Evolutionary conservation across 2,329 filamentous ascomycete genomes (phyloP).

Genomic region (Sarocladium strictum): DNA sequence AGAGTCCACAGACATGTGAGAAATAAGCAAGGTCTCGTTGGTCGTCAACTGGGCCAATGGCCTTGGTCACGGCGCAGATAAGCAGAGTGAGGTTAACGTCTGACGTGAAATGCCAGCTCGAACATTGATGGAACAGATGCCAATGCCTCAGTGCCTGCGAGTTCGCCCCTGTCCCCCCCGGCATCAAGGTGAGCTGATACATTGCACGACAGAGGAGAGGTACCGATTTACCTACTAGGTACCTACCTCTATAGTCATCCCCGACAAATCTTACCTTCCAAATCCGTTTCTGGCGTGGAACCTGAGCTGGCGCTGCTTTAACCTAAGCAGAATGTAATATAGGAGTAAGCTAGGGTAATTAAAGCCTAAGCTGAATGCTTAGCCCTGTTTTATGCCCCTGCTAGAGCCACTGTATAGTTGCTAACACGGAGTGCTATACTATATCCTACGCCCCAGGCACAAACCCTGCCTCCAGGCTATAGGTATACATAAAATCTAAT

Average conservation of each 20-base stretch:
- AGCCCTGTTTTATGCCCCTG: slow-evolving; percentile 1
- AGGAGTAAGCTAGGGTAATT: slow-evolving; percentile 5
- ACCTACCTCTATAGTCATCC: slow-evolving; percentile 10
- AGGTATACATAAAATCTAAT: not conserved
- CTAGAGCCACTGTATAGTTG: not conserved
- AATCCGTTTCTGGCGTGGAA: slow-evolving; percentile 10
- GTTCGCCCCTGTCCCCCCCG: too few species aligned
- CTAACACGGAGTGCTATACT: slow-evolving; percentile 6
- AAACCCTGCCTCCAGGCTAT: not conserved
- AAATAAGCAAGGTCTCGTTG: too few species aligned
- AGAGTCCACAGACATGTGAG: too few species aligned
- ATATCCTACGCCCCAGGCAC: not conserved
- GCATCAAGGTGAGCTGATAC: not conserved
- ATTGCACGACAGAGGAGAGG: not conserved
- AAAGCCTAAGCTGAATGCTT: slow-evolving; percentile 7
- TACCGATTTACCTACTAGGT: not conserved
- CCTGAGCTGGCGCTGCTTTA: slow-evolving; percentile 9
- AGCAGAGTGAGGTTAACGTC: too few species aligned
- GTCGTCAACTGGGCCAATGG: too few species aligned
- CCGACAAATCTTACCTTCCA: slow-evolving; percentile 6
- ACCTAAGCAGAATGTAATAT: slow-evolving; percentile 4
- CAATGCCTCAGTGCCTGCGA: too few species aligned
- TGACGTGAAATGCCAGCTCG: too few species aligned
- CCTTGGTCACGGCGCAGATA: too few species aligned
- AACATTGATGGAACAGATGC: too few species aligned